A percentile compares a stretch with the other conserved stretches of the same genome.
Evolutionary conservation across 116 monocot genomes (phyloP).

Genomic region (Zostera marina): DNA sequence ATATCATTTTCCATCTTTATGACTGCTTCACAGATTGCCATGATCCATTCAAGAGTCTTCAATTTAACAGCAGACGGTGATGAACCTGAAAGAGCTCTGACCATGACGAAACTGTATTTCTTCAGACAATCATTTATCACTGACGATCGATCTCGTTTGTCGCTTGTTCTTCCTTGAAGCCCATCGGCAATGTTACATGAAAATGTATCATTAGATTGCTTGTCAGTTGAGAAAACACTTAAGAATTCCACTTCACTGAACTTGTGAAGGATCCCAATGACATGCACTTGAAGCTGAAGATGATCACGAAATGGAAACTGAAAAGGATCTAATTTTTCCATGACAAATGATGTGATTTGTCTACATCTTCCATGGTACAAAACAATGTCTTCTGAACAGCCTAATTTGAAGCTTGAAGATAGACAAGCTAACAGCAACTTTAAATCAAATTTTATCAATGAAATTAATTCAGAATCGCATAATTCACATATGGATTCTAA

Average conservation of each 20-base stretch:
- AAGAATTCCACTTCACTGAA: conserved; percentile 51
- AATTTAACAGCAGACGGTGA: conserved; percentile 45
- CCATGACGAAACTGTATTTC: conserved; percentile 30
- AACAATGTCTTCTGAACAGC: conserved; percentile 6
- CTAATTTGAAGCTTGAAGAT: conserved; percentile 13
- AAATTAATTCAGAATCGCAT: conserved; percentile 46
- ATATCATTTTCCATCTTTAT: conserved; percentile 13
- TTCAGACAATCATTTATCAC: conserved; percentile 23
- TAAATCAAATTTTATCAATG: conserved; percentile 81
- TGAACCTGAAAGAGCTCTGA: conserved; percentile 34
- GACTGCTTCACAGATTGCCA: conserved; percentile 20
- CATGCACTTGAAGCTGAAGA: conserved; percentile 52
- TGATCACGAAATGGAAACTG: conserved; percentile 25
- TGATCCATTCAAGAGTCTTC: conserved; percentile 58
- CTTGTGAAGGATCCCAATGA: conserved; percentile 39
- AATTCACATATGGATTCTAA: conserved; percentile 7
- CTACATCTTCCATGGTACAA: conserved; percentile 17
- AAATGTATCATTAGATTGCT: conserved; percentile 7
- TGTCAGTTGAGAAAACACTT: conserved; percentile 10
- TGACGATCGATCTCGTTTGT: conserved; percentile 2
- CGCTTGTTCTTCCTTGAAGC: conserved; percentile 5
- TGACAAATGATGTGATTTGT: conserved; percentile 39
- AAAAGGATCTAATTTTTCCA: conserved; percentile 51
- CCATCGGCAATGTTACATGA: conserved; percentile 5
- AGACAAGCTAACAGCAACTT: conserved; percentile 34